phyloP scores from a whole-genome alignment of 2,329 filamentous ascomycete genomes.

The Botrytis medusae region DNA sequence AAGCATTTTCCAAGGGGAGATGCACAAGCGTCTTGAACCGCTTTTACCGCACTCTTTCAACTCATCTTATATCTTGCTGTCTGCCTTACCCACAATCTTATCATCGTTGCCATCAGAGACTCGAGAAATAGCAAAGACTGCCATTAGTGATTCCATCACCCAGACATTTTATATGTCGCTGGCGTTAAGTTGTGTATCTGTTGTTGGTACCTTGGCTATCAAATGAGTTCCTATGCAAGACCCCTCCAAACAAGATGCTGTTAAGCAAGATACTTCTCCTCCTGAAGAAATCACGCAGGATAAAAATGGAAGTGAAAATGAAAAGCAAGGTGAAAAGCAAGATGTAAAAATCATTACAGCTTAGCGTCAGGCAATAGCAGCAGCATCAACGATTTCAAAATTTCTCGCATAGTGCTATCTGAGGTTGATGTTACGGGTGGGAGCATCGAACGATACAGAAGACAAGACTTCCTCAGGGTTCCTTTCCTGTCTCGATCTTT shows the following conservation, averaged over 20 bases:
- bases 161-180: constrained; percentile 61
- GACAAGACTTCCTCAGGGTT: background rate
- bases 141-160: constrained; percentile 62
- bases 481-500: background rate
- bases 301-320: background rate
- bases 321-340: background rate
- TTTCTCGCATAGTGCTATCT: background rate
- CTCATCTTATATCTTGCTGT: background rate
- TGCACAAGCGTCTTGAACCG: constrained; percentile 49
- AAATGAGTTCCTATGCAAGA: constrained; percentile 50
- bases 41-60: background rate
- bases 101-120: constrained; percentile 44
- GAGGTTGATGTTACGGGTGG: background rate
- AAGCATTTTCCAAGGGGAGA: constrained; percentile 19
- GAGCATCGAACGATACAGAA: background rate
- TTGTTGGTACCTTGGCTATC: constrained; percentile 56
- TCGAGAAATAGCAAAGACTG: constrained; percentile 47
- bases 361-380: background rate
- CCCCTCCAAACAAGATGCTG: background rate
- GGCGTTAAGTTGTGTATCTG: constrained; percentile 52
- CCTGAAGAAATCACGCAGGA: background rate
- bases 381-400: background rate
- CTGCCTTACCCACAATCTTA: constrained; percentile 42
- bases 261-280: background rate
- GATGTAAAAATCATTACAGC: background rate